Percentiles rank a stretch among this genome's conserved stretches.
phyloP scores from a whole-genome alignment of 78 protist species.

The Thecamonas trahens region DNA sequence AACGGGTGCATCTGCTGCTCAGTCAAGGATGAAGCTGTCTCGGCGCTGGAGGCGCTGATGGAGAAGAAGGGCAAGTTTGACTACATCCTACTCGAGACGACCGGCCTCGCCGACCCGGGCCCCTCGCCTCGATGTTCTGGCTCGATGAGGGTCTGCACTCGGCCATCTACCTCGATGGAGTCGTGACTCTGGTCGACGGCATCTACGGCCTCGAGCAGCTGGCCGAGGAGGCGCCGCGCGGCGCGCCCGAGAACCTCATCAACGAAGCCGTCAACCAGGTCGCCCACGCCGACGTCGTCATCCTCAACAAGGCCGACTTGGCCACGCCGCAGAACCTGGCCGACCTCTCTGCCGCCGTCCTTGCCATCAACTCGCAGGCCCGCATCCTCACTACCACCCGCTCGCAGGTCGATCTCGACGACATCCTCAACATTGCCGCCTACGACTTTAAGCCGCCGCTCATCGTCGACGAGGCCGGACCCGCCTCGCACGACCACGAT shows the following conservation, averaged over 20 bases:
- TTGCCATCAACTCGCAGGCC: slow-evolving; percentile 1
- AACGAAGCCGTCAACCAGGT: slow-evolving; percentile 19
- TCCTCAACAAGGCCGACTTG: slow-evolving; percentile 47
- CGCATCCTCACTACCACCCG: neutral
- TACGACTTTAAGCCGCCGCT: neutral
- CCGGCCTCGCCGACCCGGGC: slow-evolving; percentile 66
- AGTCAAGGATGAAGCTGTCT: slow-evolving; percentile 39
- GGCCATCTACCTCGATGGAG: slow-evolving; percentile 31
- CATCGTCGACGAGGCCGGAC: neutral
- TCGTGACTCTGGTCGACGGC: slow-evolving; percentile 42
- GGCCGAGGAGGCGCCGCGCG: neutral
- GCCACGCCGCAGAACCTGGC: neutral
- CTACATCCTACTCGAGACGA: slow-evolving; percentile 54
- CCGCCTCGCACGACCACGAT: neutral
- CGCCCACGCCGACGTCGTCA: slow-evolving; percentile 35
- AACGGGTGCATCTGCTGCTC: slow-evolving; percentile 82
- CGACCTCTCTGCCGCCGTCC: neutral
- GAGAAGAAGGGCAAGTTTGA: slow-evolving; percentile 35
- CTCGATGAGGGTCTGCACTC: slow-evolving; percentile 7
- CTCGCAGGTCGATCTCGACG: neutral
- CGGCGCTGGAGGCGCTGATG: slow-evolving; percentile 49
- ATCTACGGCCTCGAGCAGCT: slow-evolving; percentile 10
- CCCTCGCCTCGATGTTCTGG: slow-evolving; percentile 45
- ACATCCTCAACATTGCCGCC: neutral
- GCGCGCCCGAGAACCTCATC: neutral